A percentile compares a stretch with the other conserved stretches of the same genome.
Evolutionary conservation across 257 asterid genomes (phyloP).

Genomic region (Solanum pennellii): DNA sequence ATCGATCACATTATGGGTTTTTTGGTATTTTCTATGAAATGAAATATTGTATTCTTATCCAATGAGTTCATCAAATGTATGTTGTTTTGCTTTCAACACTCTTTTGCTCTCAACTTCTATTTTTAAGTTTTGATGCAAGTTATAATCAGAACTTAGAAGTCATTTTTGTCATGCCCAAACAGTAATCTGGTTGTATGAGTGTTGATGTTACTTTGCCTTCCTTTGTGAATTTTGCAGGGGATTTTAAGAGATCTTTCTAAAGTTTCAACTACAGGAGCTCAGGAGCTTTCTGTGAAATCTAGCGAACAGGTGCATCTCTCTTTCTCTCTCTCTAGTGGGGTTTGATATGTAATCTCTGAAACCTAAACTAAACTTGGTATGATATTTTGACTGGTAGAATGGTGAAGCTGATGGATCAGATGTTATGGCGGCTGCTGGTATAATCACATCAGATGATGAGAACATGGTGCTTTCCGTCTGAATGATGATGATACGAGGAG

Average conservation of each 20-base stretch:
- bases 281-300: not conserved
- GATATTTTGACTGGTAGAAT: not conserved
- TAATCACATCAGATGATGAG: not conserved
- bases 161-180: not conserved
- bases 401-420: not conserved
- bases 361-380: not conserved
- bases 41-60: not conserved
- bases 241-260: not conserved
- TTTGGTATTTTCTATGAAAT: not conserved
- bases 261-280: not conserved
- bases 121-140: not conserved
- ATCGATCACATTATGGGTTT: not conserved
- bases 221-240: constrained; percentile 1
- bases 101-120: not conserved
- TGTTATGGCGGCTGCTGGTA: not conserved
- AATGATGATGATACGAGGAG: not conserved
- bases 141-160: not conserved
- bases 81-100: not conserved
- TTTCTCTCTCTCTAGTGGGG: not conserved
- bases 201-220: not conserved
- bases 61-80: not conserved
- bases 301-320: not conserved
- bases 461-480: not conserved
- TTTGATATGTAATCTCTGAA: not conserved
- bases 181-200: not conserved